Conservation (phyloP, 805 yeast species). For the Clavispora asparagi region DNA sequence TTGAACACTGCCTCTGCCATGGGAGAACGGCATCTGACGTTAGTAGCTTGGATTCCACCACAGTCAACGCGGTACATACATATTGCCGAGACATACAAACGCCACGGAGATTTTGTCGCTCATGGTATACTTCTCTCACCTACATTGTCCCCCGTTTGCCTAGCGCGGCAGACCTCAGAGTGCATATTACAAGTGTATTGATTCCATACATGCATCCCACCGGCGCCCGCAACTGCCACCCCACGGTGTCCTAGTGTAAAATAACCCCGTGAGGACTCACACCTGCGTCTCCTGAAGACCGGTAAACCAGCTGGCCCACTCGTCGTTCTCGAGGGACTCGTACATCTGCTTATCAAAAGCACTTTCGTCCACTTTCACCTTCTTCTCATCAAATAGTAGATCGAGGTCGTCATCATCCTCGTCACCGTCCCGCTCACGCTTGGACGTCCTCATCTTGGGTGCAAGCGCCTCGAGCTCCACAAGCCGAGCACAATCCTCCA, state of each 20-base stretch:
- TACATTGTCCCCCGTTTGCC: conserved; percentile 3
- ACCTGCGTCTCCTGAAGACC: conserved; percentile 3
- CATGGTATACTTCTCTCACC: not conserved
- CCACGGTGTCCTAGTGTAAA: no score
- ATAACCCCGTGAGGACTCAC: not conserved
- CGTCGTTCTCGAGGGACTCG: conserved; percentile 32
- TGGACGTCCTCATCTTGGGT: not conserved
- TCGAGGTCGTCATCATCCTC: conserved; percentile 29
- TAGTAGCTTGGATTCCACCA: conserved; percentile 8
- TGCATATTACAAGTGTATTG: not conserved
- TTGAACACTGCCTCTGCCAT: conserved; percentile 95
- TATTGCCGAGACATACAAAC: conserved; percentile 87
- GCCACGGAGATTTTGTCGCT: conserved; percentile 54
- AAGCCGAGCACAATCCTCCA: conserved; percentile 13
- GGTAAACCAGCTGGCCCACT: conserved; percentile 24
- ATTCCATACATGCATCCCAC: no score
- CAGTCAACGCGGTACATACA: conserved; percentile 41
- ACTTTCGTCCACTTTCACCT: conserved; percentile 18
- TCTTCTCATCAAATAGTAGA: conserved; percentile 33
- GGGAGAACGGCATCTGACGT: conserved; percentile 79
- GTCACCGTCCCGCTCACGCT: conserved; percentile 13
- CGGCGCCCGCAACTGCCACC: no score
- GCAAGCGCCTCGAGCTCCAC: conserved; percentile 12
- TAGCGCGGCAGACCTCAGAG: conserved; percentile 1
- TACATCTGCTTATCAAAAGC: conserved; percentile 15